Evolutionary conservation across 116 monocot species (phyloP).

Genomic region (Papilionanthe hybrid): DNA sequence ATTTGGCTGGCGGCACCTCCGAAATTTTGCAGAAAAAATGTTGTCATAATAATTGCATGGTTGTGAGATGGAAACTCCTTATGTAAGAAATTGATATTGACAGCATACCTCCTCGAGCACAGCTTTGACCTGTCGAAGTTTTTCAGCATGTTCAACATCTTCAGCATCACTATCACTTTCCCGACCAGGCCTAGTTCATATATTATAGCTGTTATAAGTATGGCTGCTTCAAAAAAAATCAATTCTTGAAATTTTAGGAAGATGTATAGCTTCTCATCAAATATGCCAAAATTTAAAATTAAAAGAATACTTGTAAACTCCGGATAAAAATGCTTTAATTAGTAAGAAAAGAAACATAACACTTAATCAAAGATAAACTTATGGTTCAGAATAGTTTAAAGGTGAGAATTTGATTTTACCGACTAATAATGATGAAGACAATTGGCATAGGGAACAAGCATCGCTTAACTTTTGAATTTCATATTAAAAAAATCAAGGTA

Average conservation of each 20-base stretch:
- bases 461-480: no score
- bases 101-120: slow-evolving; percentile 95
- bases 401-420: neutral
- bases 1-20: no score
- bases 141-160: slow-evolving; percentile 92
- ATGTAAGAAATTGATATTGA: neutral
- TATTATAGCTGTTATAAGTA: neutral
- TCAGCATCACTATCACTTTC: slow-evolving; percentile 99
- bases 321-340: neutral
- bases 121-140: slow-evolving; percentile 97
- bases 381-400: neutral
- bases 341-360: neutral
- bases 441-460: neutral
- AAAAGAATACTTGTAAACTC: neutral
- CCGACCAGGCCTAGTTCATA: slow-evolving; percentile 55
- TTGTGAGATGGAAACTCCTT: neutral
- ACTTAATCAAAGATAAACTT: neutral
- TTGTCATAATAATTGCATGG: neutral
- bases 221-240: neutral
- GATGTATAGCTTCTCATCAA: neutral
- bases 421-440: neutral
- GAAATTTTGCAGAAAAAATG: neutral
- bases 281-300: neutral
- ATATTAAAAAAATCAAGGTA: no score
- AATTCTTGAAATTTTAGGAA: neutral